Percentiles rank a stretch among this genome's conserved stretches.
phyloP scores from a whole-genome alignment of 176 grass and related monocot species.

The Rhynchospora pubera region DNA sequence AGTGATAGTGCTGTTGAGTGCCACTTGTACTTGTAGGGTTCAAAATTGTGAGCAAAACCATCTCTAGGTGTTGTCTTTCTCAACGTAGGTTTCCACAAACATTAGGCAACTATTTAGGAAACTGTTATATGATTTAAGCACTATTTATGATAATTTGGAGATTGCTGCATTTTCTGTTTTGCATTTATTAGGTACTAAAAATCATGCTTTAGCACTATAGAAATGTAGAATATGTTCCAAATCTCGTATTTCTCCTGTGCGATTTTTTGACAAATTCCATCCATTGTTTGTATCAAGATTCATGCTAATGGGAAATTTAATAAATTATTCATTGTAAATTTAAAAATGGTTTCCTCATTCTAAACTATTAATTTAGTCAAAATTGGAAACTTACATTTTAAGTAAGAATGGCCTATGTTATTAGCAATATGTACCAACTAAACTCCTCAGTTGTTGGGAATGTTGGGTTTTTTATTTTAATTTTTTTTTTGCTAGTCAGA shows the following conservation, averaged over 20 bases:
- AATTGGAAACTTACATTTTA: background rate
- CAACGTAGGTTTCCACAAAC: background rate
- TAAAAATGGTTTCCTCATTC: background rate
- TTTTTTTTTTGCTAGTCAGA: background rate
- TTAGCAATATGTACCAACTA: too few species aligned
- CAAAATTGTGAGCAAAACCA: background rate
- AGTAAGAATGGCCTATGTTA: background rate
- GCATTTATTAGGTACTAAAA: background rate
- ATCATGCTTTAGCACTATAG: background rate
- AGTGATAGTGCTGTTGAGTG: background rate
- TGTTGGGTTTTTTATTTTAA: background rate
- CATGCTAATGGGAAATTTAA: too few species aligned
- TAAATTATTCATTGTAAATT: too few species aligned
- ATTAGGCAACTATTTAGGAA: conserved; percentile 11
- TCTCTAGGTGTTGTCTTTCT: conserved; percentile 21
- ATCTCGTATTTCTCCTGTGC: too few species aligned
- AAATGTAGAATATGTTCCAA: background rate
- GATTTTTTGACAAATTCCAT: too few species aligned
- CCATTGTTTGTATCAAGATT: too few species aligned
- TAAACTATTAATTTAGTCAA: background rate
- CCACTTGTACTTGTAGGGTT: background rate
- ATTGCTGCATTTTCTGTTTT: background rate
- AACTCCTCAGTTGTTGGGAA: background rate
- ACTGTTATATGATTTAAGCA: conserved; percentile 13
- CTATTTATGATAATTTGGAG: conserved; percentile 17